Conservation (phyloP, 1,284 basidiomycete genomes). For the Cryptococcus depauperatus region DNA sequence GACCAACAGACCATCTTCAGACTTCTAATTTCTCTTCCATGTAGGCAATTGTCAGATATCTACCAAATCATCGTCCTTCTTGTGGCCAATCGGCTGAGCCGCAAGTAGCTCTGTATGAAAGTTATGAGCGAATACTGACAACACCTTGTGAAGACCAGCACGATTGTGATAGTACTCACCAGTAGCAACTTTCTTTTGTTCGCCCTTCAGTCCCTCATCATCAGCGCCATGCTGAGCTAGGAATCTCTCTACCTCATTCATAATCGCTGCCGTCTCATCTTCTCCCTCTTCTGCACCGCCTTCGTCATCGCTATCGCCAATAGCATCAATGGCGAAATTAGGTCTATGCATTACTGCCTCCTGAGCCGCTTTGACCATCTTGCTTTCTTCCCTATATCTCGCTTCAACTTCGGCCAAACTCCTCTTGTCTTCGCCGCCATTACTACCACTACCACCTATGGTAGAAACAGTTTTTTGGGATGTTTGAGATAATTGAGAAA, state of each 20-base stretch:
- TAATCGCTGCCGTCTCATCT: constrained; percentile 60
- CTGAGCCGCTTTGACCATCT: constrained; percentile 66
- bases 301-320: constrained; percentile 64
- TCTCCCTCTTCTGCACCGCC: constrained; percentile 48
- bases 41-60: constrained; percentile 12
- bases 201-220: constrained; percentile 74
- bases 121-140: background rate
- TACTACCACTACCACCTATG: constrained; percentile 45
- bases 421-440: constrained; percentile 25
- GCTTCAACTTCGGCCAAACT: constrained; percentile 15
- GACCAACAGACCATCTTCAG: too few relatives aligned
- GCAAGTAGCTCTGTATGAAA: constrained; percentile 26
- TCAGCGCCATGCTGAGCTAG: constrained; percentile 60
- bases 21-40: too few relatives aligned
- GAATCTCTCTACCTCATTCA: constrained; percentile 91
- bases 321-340: constrained; percentile 88
- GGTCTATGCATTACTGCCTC: constrained; percentile 80
- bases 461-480: constrained; percentile 41
- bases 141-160: background rate
- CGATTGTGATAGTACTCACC: too few relatives aligned
- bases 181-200: constrained; percentile 62
- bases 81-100: constrained; percentile 29
- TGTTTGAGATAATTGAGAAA: constrained; percentile 47
- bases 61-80: constrained; percentile 4
- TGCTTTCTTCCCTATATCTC: constrained; percentile 40